Evolutionary conservation across 768 basidiomycete genomes (phyloP).

Genomic region (Leccinum rimulosum): DNA sequence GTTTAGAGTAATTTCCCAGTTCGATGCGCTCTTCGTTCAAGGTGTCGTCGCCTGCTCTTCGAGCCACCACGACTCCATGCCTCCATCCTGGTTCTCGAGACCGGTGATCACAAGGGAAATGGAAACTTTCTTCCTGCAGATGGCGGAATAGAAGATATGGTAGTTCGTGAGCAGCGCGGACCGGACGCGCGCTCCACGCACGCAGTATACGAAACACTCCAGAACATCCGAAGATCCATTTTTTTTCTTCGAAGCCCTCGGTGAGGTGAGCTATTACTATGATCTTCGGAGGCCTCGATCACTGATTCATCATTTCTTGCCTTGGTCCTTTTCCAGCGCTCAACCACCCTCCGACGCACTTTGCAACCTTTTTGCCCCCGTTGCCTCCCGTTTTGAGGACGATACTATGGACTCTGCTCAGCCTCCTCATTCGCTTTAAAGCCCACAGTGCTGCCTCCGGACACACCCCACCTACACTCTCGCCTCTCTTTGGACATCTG

Average conservation of each 20-base stretch:
- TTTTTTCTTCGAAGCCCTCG: no score
- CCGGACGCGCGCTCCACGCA: conserved; percentile 39
- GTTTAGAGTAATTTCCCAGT: no score
- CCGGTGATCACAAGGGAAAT: conserved; percentile 41
- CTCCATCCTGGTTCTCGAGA: conserved; percentile 36
- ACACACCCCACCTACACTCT: conserved; percentile 87
- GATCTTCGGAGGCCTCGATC: conserved; percentile 20
- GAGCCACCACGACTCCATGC: conserved; percentile 37
- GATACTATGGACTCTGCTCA: conserved; percentile 67
- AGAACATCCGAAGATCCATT: no score
- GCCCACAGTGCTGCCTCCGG: conserved; percentile 85
- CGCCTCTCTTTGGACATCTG: conserved; percentile 85
- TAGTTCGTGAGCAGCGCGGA: conserved; percentile 37
- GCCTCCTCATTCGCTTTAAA: conserved; percentile 77
- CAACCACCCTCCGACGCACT: conserved; percentile 70
- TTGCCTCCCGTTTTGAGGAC: conserved; percentile 54
- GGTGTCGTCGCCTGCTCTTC: no score
- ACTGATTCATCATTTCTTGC: conserved; percentile 18
- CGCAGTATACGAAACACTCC: conserved; percentile 41
- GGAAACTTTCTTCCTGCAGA: conserved; percentile 40
- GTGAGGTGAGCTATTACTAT: no score
- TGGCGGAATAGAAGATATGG: conserved; percentile 37
- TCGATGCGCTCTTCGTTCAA: no score
- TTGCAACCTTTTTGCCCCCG: conserved; percentile 61
- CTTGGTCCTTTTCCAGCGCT: conserved; percentile 37